Conservation (phyloP, 2,329 filamentous ascomycete genomes). For the Colletotrichum agaves region DNA sequence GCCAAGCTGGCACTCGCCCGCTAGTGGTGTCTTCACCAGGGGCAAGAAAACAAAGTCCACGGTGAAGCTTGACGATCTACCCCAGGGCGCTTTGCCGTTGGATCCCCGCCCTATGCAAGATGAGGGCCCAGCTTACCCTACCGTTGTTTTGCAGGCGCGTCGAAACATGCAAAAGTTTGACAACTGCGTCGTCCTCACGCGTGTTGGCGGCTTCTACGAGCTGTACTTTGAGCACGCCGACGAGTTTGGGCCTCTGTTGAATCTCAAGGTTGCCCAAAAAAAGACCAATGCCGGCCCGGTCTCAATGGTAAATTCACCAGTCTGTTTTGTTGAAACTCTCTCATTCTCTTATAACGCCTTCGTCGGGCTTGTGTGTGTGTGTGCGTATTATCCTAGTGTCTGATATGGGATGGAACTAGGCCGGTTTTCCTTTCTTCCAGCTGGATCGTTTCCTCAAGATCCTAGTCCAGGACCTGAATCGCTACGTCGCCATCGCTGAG, state of each 20-base stretch:
- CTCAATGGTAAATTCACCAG: constrained; percentile 75
- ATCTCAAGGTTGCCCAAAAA: constrained; percentile 82
- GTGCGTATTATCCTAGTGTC: constrained; percentile 31
- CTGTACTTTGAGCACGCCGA: constrained; percentile 97
- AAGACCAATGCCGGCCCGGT: constrained; percentile 83
- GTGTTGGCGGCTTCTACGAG: constrained; percentile 97
- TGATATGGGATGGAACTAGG: constrained; percentile 57
- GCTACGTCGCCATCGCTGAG: constrained; percentile 93
- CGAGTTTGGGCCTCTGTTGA: constrained; percentile 85
- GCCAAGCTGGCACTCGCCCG: constrained; percentile 17
- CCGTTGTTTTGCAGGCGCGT: constrained; percentile 86
- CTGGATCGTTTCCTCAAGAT: constrained; percentile 93
- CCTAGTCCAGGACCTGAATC: constrained; percentile 89
- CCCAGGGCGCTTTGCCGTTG: constrained; percentile 60
- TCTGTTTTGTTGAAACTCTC: constrained; percentile 27
- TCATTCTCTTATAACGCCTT: too few species aligned
- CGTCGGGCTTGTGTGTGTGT: too few species aligned
- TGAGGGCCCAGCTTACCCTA: constrained; percentile 74
- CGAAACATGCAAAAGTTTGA: constrained; percentile 92
- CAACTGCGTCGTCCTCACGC: constrained; percentile 90
- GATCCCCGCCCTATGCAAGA: constrained; percentile 55
- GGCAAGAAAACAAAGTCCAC: constrained; percentile 67
- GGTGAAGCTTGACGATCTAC: constrained; percentile 66
- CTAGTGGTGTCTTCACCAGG: constrained; percentile 43
- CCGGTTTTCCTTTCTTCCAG: constrained; percentile 93